Base-by-base conservation (phyloP, 2,329 filamentous ascomycete genomes). In the Cordyceps fumosorosea region DNA sequence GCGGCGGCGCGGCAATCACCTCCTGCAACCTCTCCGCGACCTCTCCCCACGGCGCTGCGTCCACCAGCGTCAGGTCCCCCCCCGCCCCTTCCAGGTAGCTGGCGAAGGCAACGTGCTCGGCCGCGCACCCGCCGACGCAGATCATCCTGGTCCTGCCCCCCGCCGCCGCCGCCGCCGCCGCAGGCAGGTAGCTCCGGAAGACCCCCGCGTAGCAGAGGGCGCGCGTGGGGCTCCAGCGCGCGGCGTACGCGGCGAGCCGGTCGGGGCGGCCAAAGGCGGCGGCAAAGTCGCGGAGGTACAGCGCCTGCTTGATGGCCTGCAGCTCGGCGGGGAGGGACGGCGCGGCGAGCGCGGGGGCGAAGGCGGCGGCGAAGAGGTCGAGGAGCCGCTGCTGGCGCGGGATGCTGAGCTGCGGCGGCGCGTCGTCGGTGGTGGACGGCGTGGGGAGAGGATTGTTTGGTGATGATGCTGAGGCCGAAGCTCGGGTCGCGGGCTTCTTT, bases 151-250 rank as follows among this genome's bases (percentile, higher is more conserved):
- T 68, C 51, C 56, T 37, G 56, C 5, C 20, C 29, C 47, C 53
- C 7, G 50, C 37, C 10, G 22, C n/a, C n/a, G n/a, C n/a, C n/a
- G n/a, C n/a, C n/a, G n/a, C n/a, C n/a, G n/a, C n/a, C n/a, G n/a
- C n/a, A n/a, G 34, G 48, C 37, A 24, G 18, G 20, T 53, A 47
- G 14, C 44, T 10, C 48, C n/a, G 34, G 44, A 88, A 73, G n/a
- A 87, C 75, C 3, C 76, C 71, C n/a, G 85, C 79, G 75, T 98
- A 98, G 65, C 88, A 91, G 58, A 98, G 77, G 0, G 92, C 89
- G 59, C 95, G 82, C 58, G 89, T 89, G 1, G 93, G 90, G 74
- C 92, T 96, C 93, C 93, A 99, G 68, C 95, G 80, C 60, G 91
- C 84, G 10, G 91, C 91, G 77, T 99, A 99, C 11, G 89, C 90